Base-by-base conservation (phyloP, 2,329 filamentous ascomycete species). In the Sarocladium kiliense region DNA sequence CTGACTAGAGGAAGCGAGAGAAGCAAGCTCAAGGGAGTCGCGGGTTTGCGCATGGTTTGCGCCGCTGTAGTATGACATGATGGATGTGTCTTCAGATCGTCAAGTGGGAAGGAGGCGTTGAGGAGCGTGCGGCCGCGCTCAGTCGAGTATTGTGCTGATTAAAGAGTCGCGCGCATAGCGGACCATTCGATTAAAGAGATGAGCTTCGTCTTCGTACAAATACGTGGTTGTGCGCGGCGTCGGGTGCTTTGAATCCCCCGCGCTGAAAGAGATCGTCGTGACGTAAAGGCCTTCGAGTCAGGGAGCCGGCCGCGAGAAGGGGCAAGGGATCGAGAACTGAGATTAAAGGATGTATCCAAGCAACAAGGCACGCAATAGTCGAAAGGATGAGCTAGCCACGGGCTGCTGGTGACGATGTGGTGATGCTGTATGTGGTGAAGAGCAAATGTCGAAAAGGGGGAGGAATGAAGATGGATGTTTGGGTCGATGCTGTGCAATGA, bases 21-120 rank as follows among this genome's bases (percentile, higher is more conserved):
- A 97, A 58, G 92, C 94, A 57, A 99, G 87, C 77, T 99, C 94
- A 66, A 99, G 85, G 47, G 93, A 97, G 79, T 99, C 94, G 74
- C 94, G 89, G 58, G 84, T 71, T 60, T 75, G 72, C 60, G 73
- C 68, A 60, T 74, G 73, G 56, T 74, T 69, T 63, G 68, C 71
- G 50, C 50, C 50, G 18, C 27, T 53, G 34, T 53, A 53, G 50
- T 6, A 53, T 5, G 50, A 39, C 50, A 53, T 53, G 18, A 34
- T 32, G 26, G 26, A n/a, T 34, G 27, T 5, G 30, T n/a, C 47
- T 51, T 27, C 12, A 16, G 30, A 16, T 23, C 16, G 47, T 36
- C 47, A 27, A 51, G 30, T 21, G 3, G 18, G 27, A 36, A 51
- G 18, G 27, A 21, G 21, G 7, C 27, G 4, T 5, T 27, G 23